These are phyloP conservation scores for Rhodotorula babjevae DNA, from an alignment of 768 basidiomycete species.

Conservation along the genomic window DNA sequence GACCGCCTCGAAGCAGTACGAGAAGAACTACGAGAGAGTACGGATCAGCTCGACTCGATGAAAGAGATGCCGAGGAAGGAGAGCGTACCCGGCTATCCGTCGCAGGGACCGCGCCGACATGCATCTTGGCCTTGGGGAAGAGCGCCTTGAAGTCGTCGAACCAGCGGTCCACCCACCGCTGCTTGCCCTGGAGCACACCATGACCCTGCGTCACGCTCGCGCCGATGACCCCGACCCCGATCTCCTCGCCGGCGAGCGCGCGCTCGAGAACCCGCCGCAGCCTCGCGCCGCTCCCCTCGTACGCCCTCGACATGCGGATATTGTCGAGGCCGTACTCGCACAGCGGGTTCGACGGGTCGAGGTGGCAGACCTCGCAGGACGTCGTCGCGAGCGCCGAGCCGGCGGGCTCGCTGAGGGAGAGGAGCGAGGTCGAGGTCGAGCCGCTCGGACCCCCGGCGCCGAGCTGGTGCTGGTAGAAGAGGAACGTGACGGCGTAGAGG, in stretches of 20 bases:
- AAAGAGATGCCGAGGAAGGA: no score
- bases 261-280: constrained; percentile 37
- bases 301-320: constrained; percentile 34
- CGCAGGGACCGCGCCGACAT: constrained; percentile 9
- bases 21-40: constrained; percentile 12
- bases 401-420: neutral
- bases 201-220: constrained; percentile 35
- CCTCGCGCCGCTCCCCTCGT: constrained; percentile 37
- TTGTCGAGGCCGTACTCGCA: constrained; percentile 38
- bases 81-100: constrained; percentile 2
- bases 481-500: neutral
- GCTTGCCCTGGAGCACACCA: neutral
- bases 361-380: constrained; percentile 31
- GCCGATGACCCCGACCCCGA: constrained; percentile 37
- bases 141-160: constrained; percentile 14
- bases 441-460: no score
- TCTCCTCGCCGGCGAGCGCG: constrained; percentile 36
- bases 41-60: neutral
- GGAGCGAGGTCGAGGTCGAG: neutral
- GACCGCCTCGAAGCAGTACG: constrained; percentile 24
- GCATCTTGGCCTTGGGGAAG: constrained; percentile 22
- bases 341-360: constrained; percentile 27
- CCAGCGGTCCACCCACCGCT: constrained; percentile 20
- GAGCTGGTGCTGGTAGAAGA: neutral
- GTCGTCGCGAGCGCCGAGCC: neutral